phyloP scores from a whole-genome alignment of 2,329 filamentous ascomycete genomes.

The Ophiocordyceps camponoti-rufipedis region DNA sequence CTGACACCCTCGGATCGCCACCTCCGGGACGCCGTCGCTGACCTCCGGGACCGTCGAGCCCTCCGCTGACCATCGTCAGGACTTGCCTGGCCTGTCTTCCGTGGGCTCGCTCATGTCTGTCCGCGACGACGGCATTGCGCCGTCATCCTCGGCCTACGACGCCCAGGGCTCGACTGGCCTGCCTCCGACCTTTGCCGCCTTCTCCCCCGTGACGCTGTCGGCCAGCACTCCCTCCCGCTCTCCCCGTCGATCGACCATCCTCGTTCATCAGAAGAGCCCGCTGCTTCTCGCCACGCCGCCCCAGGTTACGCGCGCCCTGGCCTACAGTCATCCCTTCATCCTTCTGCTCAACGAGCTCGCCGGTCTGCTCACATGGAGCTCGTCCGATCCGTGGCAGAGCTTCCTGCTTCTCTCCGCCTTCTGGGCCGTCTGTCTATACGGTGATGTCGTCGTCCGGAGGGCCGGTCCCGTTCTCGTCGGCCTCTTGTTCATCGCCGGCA shows the following conservation, averaged over 20 bases:
- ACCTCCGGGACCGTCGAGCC: not conserved
- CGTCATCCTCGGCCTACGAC: conserved; percentile 13
- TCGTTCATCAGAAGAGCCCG: conserved; percentile 93
- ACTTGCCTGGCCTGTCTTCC: conserved; percentile 33
- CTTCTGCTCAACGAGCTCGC: conserved; percentile 72
- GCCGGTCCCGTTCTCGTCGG: conserved; percentile 75
- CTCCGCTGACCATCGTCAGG: conserved; percentile 10
- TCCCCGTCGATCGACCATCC: conserved; percentile 67
- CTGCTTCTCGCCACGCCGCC: conserved; percentile 84
- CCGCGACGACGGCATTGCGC: conserved; percentile 14
- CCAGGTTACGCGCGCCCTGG: conserved; percentile 81
- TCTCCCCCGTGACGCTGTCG: conserved; percentile 68
- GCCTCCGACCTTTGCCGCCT: conserved; percentile 67
- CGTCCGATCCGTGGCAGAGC: conserved; percentile 88
- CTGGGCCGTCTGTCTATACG: conserved; percentile 76
- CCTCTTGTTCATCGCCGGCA: conserved; percentile 62
- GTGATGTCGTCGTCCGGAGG: conserved; percentile 62
- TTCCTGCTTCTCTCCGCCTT: conserved; percentile 74
- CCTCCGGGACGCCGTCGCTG: not conserved
- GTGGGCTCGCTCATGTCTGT: conserved; percentile 19
- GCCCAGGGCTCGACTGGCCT: conserved; percentile 18
- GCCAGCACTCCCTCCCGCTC: conserved; percentile 41
- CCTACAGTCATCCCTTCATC: conserved; percentile 90
- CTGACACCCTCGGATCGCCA: not conserved
- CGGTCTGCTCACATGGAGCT: conserved; percentile 85